Conservation (phyloP, 192 early-diverging fungal genomes). For the Jimgerdemannia flammicorona region DNA sequence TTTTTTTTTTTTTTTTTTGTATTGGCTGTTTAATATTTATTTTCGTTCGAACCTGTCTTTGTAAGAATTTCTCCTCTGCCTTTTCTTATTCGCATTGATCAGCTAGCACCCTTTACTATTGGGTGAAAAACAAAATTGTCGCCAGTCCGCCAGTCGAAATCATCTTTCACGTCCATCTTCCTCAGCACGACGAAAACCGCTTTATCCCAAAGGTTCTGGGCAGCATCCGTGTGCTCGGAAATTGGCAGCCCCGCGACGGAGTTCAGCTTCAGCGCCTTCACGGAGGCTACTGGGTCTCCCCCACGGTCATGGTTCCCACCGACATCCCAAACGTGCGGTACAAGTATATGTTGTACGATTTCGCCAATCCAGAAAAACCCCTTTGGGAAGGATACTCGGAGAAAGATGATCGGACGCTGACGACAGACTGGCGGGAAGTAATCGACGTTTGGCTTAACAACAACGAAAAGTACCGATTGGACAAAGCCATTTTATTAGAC, state of each 20-base stretch:
- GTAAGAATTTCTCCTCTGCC: too few species aligned
- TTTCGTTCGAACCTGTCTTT: too few species aligned
- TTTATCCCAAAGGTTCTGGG: neutral
- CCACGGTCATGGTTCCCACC: neutral
- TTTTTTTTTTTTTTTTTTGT: too few species aligned
- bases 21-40: too few species aligned
- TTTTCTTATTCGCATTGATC: too few species aligned
- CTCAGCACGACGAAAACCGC: neutral
- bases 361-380: neutral
- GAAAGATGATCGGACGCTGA: neutral
- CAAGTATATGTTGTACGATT: neutral
- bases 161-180: neutral
- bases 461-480: neutral
- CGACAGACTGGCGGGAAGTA: neutral
- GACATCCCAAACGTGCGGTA: neutral
- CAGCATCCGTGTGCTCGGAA: neutral
- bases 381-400: neutral
- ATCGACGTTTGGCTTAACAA: neutral
- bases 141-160: neutral
- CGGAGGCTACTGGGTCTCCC: neutral
- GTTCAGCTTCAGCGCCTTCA: neutral
- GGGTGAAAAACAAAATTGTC: too few species aligned
- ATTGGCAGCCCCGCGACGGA: neutral
- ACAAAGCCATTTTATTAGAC: neutral
- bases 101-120: too few species aligned